Base-by-base conservation (phyloP, 2,329 filamentous ascomycete genomes). In the Exutisphaerella laricina region DNA sequence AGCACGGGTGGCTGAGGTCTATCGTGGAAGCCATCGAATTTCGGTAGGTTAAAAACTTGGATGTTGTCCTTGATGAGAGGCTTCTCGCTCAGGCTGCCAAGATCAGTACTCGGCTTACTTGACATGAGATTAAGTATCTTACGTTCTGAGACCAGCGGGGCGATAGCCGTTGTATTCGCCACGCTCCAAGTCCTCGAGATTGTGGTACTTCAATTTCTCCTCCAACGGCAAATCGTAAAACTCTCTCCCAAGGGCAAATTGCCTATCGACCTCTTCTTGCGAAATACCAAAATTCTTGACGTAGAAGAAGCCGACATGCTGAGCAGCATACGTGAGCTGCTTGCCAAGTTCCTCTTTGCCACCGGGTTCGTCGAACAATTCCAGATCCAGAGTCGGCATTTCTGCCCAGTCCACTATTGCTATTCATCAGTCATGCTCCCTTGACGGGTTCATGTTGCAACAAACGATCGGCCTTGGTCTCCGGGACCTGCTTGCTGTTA, bases 271-370 rank as follows among this genome's bases (percentile, higher is more conserved):
- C 56, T 79, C 67, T 36, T 79, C 74, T 55, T 80, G 75, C 1
- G 63, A 65, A 16, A 82, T 68, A 23, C 77, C 77, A 48, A 75
- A 80, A 60, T 81, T 79, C 46, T 73, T 74, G n/a, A 82, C 72
- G 48, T 81, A 80, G 64, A 82, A 82, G 65, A 82, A 78, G 0
- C 77, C 74, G 51, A 67, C 59, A 50, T 67, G 56, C 34, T 52
- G 49, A 9, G 50, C 50, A 18, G 50, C 75, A 39, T 78, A 71
- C 21, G 73, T 69, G 2, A 80, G 65, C 46, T 78, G 72, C 35
- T 70, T 65, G 1, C 73, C 71, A 1, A 79, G 62, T 18, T 64
- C 61, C 44, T 75, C 64, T 49, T 78, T 78, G 4, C 75, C 75
- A 1, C 70, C 71, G 0, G 73, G 73, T 29, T 72, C 62, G 23